Percentiles rank a stretch among this genome's conserved stretches.
These are phyloP conservation scores for Calonectria pteridis DNA, from an alignment of 2,329 filamentous ascomycete species.

Conservation along the genomic window DNA sequence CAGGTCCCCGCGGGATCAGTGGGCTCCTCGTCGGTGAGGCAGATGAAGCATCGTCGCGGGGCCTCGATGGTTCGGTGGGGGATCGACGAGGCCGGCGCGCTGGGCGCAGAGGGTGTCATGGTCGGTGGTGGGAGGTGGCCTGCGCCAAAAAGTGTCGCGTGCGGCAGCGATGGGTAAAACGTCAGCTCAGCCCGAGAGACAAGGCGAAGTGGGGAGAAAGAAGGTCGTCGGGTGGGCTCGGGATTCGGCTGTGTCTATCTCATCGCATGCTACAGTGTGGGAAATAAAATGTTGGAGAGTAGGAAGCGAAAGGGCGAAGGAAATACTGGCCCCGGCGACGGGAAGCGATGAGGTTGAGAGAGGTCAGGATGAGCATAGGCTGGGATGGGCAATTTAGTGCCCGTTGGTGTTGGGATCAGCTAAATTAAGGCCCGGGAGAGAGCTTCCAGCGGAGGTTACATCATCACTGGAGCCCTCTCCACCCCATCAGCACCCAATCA, in stretches of 20 bases:
- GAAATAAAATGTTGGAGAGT: background rate
- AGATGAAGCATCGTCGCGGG: slow-evolving; percentile 71
- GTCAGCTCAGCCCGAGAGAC: background rate
- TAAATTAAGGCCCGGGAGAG: slow-evolving; percentile 7
- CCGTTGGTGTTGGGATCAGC: slow-evolving; percentile 5
- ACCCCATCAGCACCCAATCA: background rate
- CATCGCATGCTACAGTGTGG: slow-evolving; percentile 9
- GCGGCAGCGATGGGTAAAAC: slow-evolving; percentile 10
- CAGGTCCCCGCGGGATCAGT: slow-evolving; percentile 68
- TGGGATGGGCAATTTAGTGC: background rate
- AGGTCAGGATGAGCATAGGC: background rate
- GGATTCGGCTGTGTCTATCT: slow-evolving; percentile 10
- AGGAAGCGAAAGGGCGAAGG: background rate
- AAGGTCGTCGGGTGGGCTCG: slow-evolving; percentile 7
- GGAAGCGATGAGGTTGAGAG: background rate
- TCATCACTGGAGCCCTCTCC: slow-evolving; percentile 8
- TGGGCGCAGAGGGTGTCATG: background rate
- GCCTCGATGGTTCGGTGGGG: slow-evolving; percentile 36
- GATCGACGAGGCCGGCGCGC: slow-evolving; percentile 6
- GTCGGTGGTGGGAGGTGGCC: background rate
- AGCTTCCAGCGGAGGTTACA: slow-evolving; percentile 10
- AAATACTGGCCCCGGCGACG: background rate
- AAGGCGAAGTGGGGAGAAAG: background rate
- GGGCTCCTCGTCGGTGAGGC: slow-evolving; percentile 68
- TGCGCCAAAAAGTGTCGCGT: slow-evolving; percentile 16